Evolutionary conservation across 495 filamentous ascomycete genomes (phyloP).

Genomic region (Daldinia bambusicola): DNA sequence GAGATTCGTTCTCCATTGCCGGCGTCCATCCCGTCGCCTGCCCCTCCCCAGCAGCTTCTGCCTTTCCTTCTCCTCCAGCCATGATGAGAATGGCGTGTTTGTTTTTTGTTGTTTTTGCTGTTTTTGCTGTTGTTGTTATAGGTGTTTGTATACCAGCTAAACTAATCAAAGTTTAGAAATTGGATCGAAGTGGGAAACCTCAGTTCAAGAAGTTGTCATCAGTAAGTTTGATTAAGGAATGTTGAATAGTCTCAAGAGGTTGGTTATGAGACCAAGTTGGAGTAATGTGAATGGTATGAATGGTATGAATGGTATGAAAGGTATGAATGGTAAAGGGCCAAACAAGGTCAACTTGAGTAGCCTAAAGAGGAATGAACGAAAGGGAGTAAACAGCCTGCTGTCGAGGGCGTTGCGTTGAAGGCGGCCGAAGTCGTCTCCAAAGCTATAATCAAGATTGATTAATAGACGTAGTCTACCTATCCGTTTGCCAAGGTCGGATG

Average conservation of each 20-base stretch:
- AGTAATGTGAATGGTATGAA: background rate
- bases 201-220: slow-evolving; percentile 15
- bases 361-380: slow-evolving; percentile 29
- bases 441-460: slow-evolving; percentile 8
- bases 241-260: slow-evolving; percentile 13
- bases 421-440: slow-evolving; percentile 9
- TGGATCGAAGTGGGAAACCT: slow-evolving; percentile 1
- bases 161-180: slow-evolving; percentile 14
- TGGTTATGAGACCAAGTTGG: slow-evolving; percentile 15
- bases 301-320: slow-evolving; percentile 11
- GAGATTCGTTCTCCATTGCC: slow-evolving; percentile 54
- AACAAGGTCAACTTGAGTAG: slow-evolving; percentile 45
- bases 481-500: slow-evolving; percentile 8
- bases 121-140: background rate
- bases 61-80: slow-evolving; percentile 21
- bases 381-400: slow-evolving; percentile 45
- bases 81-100: slow-evolving; percentile 17
- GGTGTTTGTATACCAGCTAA: slow-evolving; percentile 10
- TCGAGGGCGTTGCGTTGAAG: slow-evolving; percentile 9
- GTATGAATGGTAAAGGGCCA: slow-evolving; percentile 12
- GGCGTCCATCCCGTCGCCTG: slow-evolving; percentile 49
- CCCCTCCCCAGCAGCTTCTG: slow-evolving; percentile 38
- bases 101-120: background rate
- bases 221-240: slow-evolving; percentile 24
- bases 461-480: slow-evolving; percentile 15